phyloP scores from a whole-genome alignment of 2,329 filamentous ascomycete genomes.

The Fusarium secorum region DNA sequence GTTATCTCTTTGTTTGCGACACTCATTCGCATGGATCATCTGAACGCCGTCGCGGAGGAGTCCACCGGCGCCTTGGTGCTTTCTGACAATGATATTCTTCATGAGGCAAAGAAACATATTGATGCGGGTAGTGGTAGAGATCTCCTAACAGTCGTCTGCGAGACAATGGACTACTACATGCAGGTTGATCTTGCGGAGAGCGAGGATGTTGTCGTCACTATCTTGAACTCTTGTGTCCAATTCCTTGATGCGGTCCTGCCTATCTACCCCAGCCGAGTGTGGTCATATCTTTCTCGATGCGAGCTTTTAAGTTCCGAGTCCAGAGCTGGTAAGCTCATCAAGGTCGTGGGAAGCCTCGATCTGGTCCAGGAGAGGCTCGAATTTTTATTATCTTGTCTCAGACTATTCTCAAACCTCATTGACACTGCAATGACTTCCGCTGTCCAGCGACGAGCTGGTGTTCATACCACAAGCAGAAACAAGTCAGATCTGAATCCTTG shows the following conservation, averaged over 20 bases:
- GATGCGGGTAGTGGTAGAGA: constrained; percentile 66
- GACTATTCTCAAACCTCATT: constrained; percentile 77
- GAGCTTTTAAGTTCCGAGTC: constrained; percentile 80
- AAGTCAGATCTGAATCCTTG: constrained; percentile 62
- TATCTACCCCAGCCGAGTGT: constrained; percentile 83
- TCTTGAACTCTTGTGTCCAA: constrained; percentile 75
- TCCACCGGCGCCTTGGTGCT: constrained; percentile 45
- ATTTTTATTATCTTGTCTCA: constrained; percentile 77
- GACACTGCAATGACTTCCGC: constrained; percentile 77
- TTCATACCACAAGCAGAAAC: constrained; percentile 57
- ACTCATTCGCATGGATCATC: constrained; percentile 64
- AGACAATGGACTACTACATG: constrained; percentile 79
- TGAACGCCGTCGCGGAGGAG: constrained; percentile 46
- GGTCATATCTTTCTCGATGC: constrained; percentile 87
- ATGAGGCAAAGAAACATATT: constrained; percentile 63
- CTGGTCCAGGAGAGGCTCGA: constrained; percentile 78
- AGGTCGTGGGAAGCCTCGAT: constrained; percentile 83
- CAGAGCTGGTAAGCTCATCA: constrained; percentile 77
- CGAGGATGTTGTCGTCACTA: constrained; percentile 71
- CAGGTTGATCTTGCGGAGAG: constrained; percentile 64
- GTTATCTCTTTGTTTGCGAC: constrained; percentile 77
- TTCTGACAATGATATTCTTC: constrained; percentile 56
- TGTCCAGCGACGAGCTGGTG: constrained; percentile 68
- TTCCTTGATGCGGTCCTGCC: constrained; percentile 79
- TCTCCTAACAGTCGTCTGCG: constrained; percentile 81